Percentiles rank a stretch among this genome's conserved stretches.
Conservation (phyloP, 306 rosid species). For the Malus fusca region DNA sequence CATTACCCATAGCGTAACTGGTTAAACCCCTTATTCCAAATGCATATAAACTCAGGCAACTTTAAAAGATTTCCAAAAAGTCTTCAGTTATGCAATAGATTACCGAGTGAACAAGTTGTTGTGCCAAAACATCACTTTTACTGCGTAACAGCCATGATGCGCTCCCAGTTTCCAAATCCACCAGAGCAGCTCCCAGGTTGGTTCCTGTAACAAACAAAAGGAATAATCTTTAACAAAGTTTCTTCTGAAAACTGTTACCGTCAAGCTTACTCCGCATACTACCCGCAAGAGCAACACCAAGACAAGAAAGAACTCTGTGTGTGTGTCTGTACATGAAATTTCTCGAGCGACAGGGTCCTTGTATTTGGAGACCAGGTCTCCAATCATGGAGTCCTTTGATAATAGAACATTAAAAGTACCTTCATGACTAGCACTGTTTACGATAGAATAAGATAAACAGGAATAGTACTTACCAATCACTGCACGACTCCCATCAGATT, state of each 20-base stretch:
- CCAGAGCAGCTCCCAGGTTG: conserved; percentile 62
- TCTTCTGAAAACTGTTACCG: not conserved
- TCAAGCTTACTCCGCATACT: not conserved
- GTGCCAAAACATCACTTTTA: conserved; percentile 87
- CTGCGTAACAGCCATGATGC: conserved; percentile 61
- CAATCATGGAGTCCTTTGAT: not conserved
- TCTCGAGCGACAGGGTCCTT: not conserved
- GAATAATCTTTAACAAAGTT: not conserved
- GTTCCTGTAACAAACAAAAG: conserved; percentile 48
- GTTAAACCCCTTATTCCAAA: not conserved
- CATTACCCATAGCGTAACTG: not conserved
- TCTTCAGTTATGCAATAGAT: conserved; percentile 1
- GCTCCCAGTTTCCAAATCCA: conserved; percentile 62
- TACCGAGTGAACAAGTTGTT: conserved; percentile 70
- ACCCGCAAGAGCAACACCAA: not conserved
- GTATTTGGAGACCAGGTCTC: not conserved
- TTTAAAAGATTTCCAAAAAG: not conserved
- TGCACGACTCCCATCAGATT: conserved; percentile 44
- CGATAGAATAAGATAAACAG: conserved; percentile 1
- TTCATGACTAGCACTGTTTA: not conserved
- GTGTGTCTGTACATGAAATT: not conserved
- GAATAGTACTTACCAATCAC: conserved; percentile 52
- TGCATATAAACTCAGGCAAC: not conserved
- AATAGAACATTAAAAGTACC: not conserved
- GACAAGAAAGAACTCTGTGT: not conserved